Evolutionary conservation across 768 basidiomycete genomes (phyloP), one percentile per base, ranked within the genome.

Genomic region (Dioszegia crocea): DNA sequence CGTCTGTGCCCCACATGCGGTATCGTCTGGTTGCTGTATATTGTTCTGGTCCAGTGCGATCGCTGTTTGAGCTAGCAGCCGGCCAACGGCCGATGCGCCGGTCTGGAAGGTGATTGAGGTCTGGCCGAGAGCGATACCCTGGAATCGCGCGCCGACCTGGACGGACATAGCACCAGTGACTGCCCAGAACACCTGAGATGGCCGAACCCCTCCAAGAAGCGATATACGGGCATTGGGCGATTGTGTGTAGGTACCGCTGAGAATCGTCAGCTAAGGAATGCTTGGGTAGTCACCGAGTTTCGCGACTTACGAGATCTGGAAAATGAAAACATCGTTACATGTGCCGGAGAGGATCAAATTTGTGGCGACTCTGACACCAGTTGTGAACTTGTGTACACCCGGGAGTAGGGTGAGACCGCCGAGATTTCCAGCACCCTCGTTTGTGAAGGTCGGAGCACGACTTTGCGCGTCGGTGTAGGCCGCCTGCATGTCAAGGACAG

Each of bases 371-470:
- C 59, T 61, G 26, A 65, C 60, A 12, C 26, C 41, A 2, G 60
- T 61, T n/a, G 40, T 58, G 33, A 53, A 65, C 0, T 4, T 56
- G 60, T 65, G 39, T 10, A 65, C 63, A 45, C 63, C 63, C 9
- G 63, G 63, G 6, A 31, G n/a, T 5, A 65, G 44, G 21, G 45
- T 59, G 8, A 57, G 44, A 31, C 60, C 60, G 14, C 60, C 63
- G 19, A 65, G 39, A 19, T 57, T 56, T 2, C 63, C 63, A 12
- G 50, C 55, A 3, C 51, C 52, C 30, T 30, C 30, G 14, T 61
- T 55, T 23, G 29, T 49, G 38, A 43, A 45, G 23, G 52, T 56
- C 27, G 29, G 27, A 2, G 63, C 39, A 33, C 60, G 44, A 9
- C 40, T 38, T 3, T 46, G 33, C 36, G 63, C 63, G 29, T 11